Conservation (phyloP, 2,329 filamentous ascomycete species). For the Blumeriella jaapii region DNA sequence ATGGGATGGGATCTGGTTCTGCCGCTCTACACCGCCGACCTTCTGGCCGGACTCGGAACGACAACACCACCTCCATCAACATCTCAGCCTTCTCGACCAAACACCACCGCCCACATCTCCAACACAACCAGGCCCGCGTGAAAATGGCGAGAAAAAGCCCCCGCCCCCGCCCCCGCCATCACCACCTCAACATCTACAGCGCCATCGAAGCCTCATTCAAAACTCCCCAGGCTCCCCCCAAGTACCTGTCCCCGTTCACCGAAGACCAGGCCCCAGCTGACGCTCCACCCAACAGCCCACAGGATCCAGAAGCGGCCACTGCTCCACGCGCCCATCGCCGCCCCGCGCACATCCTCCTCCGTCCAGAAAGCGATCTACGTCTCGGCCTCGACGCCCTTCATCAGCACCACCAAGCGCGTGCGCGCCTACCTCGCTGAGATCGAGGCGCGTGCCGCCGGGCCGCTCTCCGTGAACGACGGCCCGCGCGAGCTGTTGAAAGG, state of each 20-base stretch:
- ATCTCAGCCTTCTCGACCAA: background rate
- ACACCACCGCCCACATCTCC: background rate
- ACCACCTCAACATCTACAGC: no score
- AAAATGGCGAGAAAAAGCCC: slow-evolving; percentile 11
- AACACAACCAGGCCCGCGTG: background rate
- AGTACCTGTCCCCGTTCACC: slow-evolving; percentile 8
- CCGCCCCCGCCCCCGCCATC: background rate
- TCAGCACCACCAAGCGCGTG: slow-evolving; percentile 24
- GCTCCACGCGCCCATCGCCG: slow-evolving; percentile 24
- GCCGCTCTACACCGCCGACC: background rate
- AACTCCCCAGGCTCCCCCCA: slow-evolving; percentile 16
- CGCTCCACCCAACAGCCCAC: slow-evolving; percentile 14
- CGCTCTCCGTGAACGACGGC: slow-evolving; percentile 5
- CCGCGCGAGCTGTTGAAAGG: slow-evolving; percentile 9
- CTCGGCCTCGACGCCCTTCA: slow-evolving; percentile 22
- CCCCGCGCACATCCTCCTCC: slow-evolving; percentile 13
- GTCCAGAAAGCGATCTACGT: slow-evolving; percentile 25
- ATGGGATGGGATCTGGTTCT: slow-evolving; percentile 1
- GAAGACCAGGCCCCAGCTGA: background rate
- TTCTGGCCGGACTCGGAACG: background rate
- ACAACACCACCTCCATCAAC: background rate
- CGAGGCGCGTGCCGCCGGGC: slow-evolving; percentile 18
- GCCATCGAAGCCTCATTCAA: no score
- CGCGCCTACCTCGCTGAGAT: slow-evolving; percentile 20
- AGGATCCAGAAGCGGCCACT: slow-evolving; percentile 27